phyloP scores from a whole-genome alignment of 2,329 filamentous ascomycete species.

The Dactylella cylindrospora region DNA sequence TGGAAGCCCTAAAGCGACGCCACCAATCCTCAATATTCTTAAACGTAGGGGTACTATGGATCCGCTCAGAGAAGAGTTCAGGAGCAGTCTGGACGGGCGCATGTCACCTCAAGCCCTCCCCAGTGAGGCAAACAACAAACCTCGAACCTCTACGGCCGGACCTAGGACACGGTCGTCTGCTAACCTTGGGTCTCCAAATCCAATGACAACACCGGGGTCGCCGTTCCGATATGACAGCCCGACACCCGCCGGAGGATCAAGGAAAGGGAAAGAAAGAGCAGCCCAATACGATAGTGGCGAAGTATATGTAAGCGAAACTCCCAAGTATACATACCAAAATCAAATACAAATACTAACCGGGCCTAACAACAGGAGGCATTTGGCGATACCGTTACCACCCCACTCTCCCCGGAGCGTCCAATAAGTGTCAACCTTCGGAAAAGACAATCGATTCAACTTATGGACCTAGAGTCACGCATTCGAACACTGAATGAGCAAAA shows the following conservation, averaged over 20 bases:
- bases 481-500: conserved; percentile 60
- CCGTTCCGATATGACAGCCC: conserved; percentile 27
- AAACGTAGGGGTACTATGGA: conserved; percentile 39
- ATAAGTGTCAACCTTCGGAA: conserved; percentile 84
- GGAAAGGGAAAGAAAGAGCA: conserved; percentile 40
- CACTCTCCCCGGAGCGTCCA: conserved; percentile 87
- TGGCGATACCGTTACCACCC: conserved; percentile 55
- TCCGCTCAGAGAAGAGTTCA: conserved; percentile 26
- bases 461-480: conserved; percentile 71
- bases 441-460: conserved; percentile 93
- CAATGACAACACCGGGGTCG: conserved; percentile 16
- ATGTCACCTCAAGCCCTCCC: conserved; percentile 9
- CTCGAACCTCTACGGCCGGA: conserved; percentile 10
- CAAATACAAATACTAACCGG: neutral
- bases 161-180: conserved; percentile 26
- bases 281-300: conserved; percentile 28
- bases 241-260: conserved; percentile 11
- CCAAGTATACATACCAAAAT: neutral
- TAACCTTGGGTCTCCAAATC: conserved; percentile 16
- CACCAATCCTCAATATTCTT: conserved; percentile 39
- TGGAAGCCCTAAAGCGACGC: conserved; percentile 37
- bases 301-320: conserved; percentile 40
- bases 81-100: conserved; percentile 17
- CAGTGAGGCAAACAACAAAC: conserved; percentile 3
- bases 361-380: conserved; percentile 45